Evolutionary conservation across 2,329 filamentous ascomycete species (phyloP).

Genomic region (Botrytis squamosa): DNA sequence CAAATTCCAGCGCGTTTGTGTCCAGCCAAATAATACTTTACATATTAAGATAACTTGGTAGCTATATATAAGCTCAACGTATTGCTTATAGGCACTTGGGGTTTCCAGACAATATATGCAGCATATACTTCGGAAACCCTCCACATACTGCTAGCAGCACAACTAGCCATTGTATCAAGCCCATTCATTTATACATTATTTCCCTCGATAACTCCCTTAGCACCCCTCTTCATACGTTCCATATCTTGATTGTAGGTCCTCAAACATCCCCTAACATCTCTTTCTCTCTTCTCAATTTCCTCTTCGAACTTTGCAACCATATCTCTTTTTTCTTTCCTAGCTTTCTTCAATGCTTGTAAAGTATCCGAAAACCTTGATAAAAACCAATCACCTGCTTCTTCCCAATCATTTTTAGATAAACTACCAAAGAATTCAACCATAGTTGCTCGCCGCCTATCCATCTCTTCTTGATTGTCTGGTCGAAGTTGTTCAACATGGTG

Average conservation of each 20-base stretch:
- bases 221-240: conserved; percentile 34
- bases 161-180: not conserved
- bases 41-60: not conserved
- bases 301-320: conserved; percentile 32
- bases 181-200: conserved; percentile 8
- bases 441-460: not conserved
- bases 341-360: conserved; percentile 30
- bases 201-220: conserved; percentile 25
- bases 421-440: conserved; percentile 29
- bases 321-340: conserved; percentile 33
- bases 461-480: not conserved
- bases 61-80: not conserved
- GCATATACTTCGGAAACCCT: not conserved
- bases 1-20: not conserved
- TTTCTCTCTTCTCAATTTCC: conserved; percentile 34
- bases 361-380: conserved; percentile 32
- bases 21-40: not conserved
- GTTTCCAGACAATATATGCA: not conserved
- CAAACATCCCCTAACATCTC: conserved; percentile 30
- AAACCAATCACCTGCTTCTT: conserved; percentile 38
- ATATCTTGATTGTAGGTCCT: conserved; percentile 30
- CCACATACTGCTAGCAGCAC: not conserved
- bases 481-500: not conserved
- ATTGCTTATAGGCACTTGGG: not conserved
- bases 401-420: conserved; percentile 37